Conservation (phyloP, 2,329 filamentous ascomycete genomes). For the Proliferodiscus dingleyae region DNA sequence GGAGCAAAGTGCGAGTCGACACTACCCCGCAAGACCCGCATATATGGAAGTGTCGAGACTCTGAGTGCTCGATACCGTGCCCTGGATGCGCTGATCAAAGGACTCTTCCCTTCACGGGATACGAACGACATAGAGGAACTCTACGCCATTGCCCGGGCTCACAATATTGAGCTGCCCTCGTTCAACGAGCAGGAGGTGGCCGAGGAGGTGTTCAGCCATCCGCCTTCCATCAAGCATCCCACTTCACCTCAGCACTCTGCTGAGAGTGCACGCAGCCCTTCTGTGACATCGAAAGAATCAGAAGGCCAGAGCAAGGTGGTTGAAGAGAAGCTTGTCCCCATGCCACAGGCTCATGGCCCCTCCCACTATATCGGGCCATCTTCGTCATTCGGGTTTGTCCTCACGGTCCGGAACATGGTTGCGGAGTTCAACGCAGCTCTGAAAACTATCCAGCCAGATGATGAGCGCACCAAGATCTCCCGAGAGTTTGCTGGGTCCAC, state of each 20-base stretch:
- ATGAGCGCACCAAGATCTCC: conserved; percentile 24
- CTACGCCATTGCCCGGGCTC: conserved; percentile 36
- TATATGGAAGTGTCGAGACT: conserved; percentile 43
- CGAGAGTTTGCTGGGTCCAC: conserved; percentile 26
- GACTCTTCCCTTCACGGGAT: conserved; percentile 37
- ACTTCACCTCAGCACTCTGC: conserved; percentile 15
- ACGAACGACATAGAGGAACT: conserved; percentile 35
- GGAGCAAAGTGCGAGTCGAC: conserved; percentile 39
- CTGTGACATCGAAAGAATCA: conserved; percentile 13
- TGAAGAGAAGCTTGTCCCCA: conserved; percentile 27
- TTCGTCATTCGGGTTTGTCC: conserved; percentile 29
- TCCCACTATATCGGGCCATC: conserved; percentile 31
- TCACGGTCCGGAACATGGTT: conserved; percentile 27
- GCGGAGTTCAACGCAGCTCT: conserved; percentile 26
- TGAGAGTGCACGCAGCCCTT: conserved; percentile 15
- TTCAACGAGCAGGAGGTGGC: conserved; percentile 22
- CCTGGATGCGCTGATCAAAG: conserved; percentile 38
- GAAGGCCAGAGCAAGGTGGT: conserved; percentile 12
- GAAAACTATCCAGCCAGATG: conserved; percentile 19
- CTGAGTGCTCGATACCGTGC: conserved; percentile 39
- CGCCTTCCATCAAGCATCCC: conserved; percentile 15
- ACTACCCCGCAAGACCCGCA: conserved; percentile 39
- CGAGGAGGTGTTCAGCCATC: conserved; percentile 24
- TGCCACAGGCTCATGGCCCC: conserved; percentile 18
- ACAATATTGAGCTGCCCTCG: conserved; percentile 35